A percentile compares a stretch with the other conserved stretches of the same genome.
phyloP scores from a whole-genome alignment of 2,329 filamentous ascomycete genomes.

The Sordariomycetes sp. region DNA sequence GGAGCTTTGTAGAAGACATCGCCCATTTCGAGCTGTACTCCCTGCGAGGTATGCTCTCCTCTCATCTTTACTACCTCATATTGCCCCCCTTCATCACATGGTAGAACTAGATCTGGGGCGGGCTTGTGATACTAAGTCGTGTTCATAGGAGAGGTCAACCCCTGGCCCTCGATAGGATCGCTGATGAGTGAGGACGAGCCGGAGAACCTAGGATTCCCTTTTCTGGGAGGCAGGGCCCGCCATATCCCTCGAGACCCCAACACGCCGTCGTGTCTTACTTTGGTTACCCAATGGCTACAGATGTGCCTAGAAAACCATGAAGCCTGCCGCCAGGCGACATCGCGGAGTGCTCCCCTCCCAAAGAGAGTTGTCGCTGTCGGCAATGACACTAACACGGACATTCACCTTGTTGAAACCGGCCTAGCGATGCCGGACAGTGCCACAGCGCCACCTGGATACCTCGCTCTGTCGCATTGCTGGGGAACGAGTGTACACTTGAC shows the following conservation, averaged over 20 bases:
- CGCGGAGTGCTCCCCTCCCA: neutral
- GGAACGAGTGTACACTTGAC: neutral
- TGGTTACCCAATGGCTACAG: neutral
- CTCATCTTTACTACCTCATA: neutral
- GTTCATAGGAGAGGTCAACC: neutral
- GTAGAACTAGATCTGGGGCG: neutral
- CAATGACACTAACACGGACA: neutral
- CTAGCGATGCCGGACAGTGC: neutral
- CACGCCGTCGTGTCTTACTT: neutral
- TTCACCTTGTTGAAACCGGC: neutral
- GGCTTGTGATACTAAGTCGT: neutral
- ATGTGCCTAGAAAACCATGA: neutral
- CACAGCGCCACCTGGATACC: neutral
- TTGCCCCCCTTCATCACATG: too few species aligned
- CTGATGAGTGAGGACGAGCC: neutral
- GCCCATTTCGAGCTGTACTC: neutral
- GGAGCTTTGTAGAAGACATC: neutral
- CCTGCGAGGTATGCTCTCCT: neutral
- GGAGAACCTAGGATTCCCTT: neutral
- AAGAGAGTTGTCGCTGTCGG: neutral
- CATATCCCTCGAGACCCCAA: neutral
- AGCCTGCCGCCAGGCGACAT: neutral
- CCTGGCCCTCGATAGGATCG: neutral
- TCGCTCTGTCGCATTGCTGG: slow-evolving; percentile 9
- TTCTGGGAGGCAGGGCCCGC: neutral